Conservation (phyloP, 495 filamentous ascomycete genomes). For the Xylaria longipes region DNA sequence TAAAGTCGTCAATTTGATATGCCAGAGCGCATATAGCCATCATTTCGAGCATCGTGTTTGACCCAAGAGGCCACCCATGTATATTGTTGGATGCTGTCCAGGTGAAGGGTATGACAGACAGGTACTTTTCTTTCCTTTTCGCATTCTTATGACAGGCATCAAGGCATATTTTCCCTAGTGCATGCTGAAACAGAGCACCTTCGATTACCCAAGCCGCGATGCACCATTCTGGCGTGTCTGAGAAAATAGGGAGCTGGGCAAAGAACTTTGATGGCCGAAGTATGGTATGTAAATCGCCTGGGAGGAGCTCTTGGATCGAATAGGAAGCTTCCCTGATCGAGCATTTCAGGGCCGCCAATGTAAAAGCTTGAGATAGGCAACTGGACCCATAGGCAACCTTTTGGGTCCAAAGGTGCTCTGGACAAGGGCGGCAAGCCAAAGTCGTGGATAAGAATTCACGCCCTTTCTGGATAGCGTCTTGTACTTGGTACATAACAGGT, state of each 20-base stretch:
- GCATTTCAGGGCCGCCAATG: neutral
- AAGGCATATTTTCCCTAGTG: neutral
- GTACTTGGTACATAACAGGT: neutral
- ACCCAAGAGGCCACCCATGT: neutral
- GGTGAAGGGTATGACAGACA: neutral
- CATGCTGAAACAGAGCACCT: neutral
- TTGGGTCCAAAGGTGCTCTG: neutral
- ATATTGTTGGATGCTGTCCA: neutral
- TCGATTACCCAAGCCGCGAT: neutral
- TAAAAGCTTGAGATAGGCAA: neutral
- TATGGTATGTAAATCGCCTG: neutral
- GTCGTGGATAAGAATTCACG: neutral
- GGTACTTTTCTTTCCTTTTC: neutral
- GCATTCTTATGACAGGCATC: neutral
- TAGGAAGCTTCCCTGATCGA: neutral
- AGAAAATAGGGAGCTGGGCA: neutral
- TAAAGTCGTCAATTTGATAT: neutral
- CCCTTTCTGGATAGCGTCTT: neutral
- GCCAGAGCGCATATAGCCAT: neutral
- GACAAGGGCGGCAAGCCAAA: neutral
- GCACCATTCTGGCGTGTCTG: neutral
- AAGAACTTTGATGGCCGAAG: neutral
- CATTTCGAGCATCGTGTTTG: neutral
- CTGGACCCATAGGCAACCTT: neutral
- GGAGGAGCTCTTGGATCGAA: neutral